Base-by-base conservation (phyloP, 805 yeast genomes). In the Ogataea pini region DNA sequence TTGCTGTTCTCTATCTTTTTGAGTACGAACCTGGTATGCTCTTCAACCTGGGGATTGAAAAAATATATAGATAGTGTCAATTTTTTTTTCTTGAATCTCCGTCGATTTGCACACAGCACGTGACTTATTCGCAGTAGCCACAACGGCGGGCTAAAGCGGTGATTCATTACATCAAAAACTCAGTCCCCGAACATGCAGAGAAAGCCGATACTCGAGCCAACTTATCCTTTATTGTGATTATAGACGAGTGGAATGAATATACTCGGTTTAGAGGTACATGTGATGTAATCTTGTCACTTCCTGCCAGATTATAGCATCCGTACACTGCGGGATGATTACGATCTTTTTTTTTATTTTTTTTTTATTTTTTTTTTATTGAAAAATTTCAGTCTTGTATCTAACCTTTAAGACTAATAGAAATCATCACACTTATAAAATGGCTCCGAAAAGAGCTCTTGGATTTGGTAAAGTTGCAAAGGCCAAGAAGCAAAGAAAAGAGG, bases 361-460 rank as follows among this genome's bases (percentile, higher is more conserved):
- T 28, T 52, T 58, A 40, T 51, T 55, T 32, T 51, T 46, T 13
- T 22, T 6, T 13, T 13, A 7, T n/a, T 18, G 18, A n/a, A 18
- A 36, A 36, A 29, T 29, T 29, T 29, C 16, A 29, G n/a, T 5
- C 16, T 13, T 27, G 12, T 27, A 27, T 27, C 29, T 27, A 27
- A 12, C 8, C 29, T 27, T 27, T 8, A 27, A 27, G 14, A 52
- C 42, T 20, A 16, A 10, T 34, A 49, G n/a, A n/a, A n/a, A n/a
- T n/a, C n/a, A n/a, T n/a, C 25, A 22, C 5, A 6, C 25, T 6
- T 8, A 22, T 22, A 61, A 44, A 22, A 79, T 79, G 85, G 83
- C 77, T 22, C 60, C 64, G 25, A 85, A 85, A 57, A 76, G 90
- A 70, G 81, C 87, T 7, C 62, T 79, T 46, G 89, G 89, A 22